Evolutionary conservation across 2,329 filamentous ascomycete species (phyloP).

Genomic region (Xylaria sp.): DNA sequence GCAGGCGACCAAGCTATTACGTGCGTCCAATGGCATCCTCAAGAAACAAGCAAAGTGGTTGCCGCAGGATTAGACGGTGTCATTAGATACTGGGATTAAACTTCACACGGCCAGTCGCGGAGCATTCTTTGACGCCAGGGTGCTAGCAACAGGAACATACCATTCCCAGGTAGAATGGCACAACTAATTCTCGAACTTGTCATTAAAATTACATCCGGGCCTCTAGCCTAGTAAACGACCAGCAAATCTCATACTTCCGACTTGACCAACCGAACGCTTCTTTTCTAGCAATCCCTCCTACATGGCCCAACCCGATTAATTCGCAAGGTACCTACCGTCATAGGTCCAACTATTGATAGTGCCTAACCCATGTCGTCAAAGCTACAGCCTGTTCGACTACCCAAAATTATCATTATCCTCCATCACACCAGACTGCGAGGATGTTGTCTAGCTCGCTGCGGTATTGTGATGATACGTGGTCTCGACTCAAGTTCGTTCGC

Average conservation of each 20-base stretch:
- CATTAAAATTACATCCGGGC: not conserved
- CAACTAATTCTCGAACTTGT: not conserved
- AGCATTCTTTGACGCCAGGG: not conserved
- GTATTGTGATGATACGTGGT: constrained; percentile 25
- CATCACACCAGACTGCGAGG: not conserved
- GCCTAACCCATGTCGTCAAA: constrained; percentile 7
- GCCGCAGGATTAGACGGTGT: constrained; percentile 88
- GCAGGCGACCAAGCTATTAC: constrained; percentile 82
- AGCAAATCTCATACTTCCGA: not conserved
- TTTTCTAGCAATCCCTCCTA: not conserved
- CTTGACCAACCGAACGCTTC: not conserved
- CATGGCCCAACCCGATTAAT: not conserved
- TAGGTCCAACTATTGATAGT: not conserved
- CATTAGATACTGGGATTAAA: constrained; percentile 91
- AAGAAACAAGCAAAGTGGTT: constrained; percentile 92
- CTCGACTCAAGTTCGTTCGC: not conserved
- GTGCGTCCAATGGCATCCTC: constrained; percentile 94
- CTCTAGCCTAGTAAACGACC: not conserved
- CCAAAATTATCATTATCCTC: not conserved
- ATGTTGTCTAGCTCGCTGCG: constrained; percentile 4
- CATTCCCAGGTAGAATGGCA: not conserved
- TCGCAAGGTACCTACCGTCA: constrained; percentile 13
- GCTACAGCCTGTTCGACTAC: not conserved
- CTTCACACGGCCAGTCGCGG: not conserved
- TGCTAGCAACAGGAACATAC: not conserved